Percentiles rank a stretch among this genome's conserved stretches.
phyloP scores from a whole-genome alignment of 1,284 basidiomycete genomes.

The Moesziomyces parantarcticus region DNA sequence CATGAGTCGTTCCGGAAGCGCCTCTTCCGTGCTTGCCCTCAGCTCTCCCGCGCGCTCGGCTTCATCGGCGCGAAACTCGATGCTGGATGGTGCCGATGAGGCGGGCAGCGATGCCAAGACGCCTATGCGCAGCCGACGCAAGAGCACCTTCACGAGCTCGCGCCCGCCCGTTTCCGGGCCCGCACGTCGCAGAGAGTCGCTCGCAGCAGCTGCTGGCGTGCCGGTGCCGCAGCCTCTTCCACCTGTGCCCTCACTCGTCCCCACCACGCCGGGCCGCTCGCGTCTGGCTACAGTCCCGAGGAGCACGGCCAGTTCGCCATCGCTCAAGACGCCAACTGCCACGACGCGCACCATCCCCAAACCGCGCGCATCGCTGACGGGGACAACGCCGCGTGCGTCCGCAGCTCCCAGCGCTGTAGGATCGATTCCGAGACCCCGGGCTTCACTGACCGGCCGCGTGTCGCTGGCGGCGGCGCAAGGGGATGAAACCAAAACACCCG shows the following conservation, averaged over 20 bases:
- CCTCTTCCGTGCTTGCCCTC: conserved; percentile 12
- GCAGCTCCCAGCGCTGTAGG: conserved; percentile 5
- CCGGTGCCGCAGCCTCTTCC: conserved; percentile 28
- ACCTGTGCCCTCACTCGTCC: conserved; percentile 22
- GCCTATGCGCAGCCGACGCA: conserved; percentile 37
- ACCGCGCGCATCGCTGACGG: conserved; percentile 22
- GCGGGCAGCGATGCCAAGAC: conserved; percentile 19
- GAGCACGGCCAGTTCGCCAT: conserved; percentile 6
- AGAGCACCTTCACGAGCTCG: conserved; percentile 36
- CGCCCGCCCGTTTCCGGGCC: conserved; percentile 41
- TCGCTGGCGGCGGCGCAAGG: too few relatives aligned
- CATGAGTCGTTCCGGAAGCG: conserved; percentile 20
- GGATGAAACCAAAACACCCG: too few relatives aligned
- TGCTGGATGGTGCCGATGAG: not conserved
- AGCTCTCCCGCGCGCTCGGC: not conserved
- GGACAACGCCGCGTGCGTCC: conserved; percentile 19
- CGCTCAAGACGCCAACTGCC: conserved; percentile 26
- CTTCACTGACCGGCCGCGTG: conserved; percentile 14
- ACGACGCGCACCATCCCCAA: conserved; percentile 17
- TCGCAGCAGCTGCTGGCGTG: conserved; percentile 18
- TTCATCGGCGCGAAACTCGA: not conserved
- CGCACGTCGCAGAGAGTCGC: conserved; percentile 28
- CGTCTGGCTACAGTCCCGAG: conserved; percentile 4
- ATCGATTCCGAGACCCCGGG: conserved; percentile 17
- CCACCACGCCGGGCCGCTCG: conserved; percentile 18